These are phyloP conservation scores for Neonectria punicea DNA, from an alignment of 2,329 filamentous ascomycete species.

Conservation along the genomic window DNA sequence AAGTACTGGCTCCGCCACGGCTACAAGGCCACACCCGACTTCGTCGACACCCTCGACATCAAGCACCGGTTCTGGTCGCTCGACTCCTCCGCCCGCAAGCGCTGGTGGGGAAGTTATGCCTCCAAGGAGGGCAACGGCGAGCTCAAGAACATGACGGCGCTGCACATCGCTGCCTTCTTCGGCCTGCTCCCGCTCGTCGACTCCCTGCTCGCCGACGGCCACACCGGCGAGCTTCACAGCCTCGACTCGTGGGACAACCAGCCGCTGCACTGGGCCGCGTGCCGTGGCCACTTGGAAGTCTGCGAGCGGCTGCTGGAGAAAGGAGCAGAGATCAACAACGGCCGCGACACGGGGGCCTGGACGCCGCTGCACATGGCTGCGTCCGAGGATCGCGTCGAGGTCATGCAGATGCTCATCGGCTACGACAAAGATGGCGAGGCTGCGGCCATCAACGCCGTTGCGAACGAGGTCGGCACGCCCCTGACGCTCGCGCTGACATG, in stretches of 20 bases:
- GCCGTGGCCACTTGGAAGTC: conserved; percentile 6
- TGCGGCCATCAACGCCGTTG: conserved; percentile 9
- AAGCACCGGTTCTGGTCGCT: conserved; percentile 19
- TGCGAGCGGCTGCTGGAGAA: conserved; percentile 17
- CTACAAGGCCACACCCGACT: conserved; percentile 15
- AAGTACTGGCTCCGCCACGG: conserved; percentile 24
- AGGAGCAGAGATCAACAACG: conserved; percentile 18
- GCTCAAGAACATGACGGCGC: conserved; percentile 20
- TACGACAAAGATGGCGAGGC: not conserved
- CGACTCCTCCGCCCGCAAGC: conserved; percentile 10
- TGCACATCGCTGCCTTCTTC: conserved; percentile 20
- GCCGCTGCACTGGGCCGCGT: conserved; percentile 17
- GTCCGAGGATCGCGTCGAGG: conserved; percentile 6
- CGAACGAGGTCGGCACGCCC: conserved; percentile 12
- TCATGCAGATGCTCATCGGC: conserved; percentile 19
- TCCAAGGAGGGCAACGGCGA: conserved; percentile 12
- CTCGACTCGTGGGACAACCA: conserved; percentile 20
- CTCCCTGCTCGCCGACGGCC: conserved; percentile 11
- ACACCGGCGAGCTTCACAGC: conserved; percentile 5
- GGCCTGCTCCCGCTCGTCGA: conserved; percentile 10
- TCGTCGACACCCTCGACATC: conserved; percentile 18
- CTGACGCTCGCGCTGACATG: conserved; percentile 13
- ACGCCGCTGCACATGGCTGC: conserved; percentile 22
- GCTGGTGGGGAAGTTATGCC: conserved; percentile 20
- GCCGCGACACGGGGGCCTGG: conserved; percentile 7